Percentiles rank a stretch among this genome's conserved stretches.
Conservation (phyloP, 495 filamentous ascomycete species). For the Penicillium steckii region DNA sequence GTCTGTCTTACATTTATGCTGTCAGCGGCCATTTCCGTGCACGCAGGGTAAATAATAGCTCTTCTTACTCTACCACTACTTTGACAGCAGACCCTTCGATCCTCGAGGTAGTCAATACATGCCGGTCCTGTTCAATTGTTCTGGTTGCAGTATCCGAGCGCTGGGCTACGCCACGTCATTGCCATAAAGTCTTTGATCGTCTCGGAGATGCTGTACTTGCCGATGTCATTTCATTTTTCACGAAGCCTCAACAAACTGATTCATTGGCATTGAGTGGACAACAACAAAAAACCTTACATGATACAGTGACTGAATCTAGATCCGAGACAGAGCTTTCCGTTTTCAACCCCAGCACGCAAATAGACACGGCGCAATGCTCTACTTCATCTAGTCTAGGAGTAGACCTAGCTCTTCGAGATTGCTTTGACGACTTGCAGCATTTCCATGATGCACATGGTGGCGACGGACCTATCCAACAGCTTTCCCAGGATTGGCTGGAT, state of each 20-base stretch:
- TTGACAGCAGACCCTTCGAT: conserved; percentile 16
- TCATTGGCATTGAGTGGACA: background rate
- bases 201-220: conserved; percentile 24
- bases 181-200: conserved; percentile 27
- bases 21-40: conserved; percentile 22
- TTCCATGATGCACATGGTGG: conserved; percentile 10
- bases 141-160: conserved; percentile 26
- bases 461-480: conserved; percentile 20
- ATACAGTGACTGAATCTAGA: background rate
- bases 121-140: conserved; percentile 23
- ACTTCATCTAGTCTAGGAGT: conserved; percentile 6
- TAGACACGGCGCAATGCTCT: conserved; percentile 2
- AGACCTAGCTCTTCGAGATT: conserved; percentile 20
- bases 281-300: background rate
- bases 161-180: conserved; percentile 18
- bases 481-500: conserved; percentile 25
- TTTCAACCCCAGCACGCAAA: background rate
- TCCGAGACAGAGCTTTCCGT: background rate
- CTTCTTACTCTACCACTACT: background rate
- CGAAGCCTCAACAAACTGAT: background rate
- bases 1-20: conserved; percentile 25
- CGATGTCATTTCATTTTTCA: conserved; percentile 23
- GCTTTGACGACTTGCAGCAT: conserved; percentile 22
- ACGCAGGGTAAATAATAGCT: background rate
- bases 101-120: conserved; percentile 25